Conservation (phyloP, 106 monocot species). For the Narthecium ossifragum region DNA sequence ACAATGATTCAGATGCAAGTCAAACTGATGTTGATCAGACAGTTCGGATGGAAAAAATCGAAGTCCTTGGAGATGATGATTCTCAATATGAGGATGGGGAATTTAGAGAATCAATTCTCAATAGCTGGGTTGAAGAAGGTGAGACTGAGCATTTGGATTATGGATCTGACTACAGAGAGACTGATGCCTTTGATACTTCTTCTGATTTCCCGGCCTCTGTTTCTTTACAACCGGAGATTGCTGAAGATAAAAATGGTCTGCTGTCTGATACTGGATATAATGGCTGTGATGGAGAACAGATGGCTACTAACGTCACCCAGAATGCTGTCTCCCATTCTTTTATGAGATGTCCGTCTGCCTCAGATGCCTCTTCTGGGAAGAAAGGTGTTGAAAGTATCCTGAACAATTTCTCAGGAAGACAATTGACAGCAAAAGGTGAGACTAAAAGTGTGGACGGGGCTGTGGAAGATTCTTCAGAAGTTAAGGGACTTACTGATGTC, state of each 20-base stretch:
- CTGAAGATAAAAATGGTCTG: constrained; percentile 5
- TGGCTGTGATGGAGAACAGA: constrained; percentile 3
- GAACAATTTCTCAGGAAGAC: background rate
- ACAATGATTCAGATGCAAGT: constrained; percentile 25
- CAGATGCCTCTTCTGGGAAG: constrained; percentile 18
- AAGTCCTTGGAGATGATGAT: constrained; percentile 52
- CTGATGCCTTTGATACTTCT: constrained; percentile 21
- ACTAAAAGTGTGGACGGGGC: constrained; percentile 1
- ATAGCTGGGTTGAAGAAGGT: constrained; percentile 43
- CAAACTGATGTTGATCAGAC: constrained; percentile 25
- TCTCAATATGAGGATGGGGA: constrained; percentile 98
- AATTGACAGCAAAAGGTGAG: constrained; percentile 11
- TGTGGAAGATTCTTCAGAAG: constrained; percentile 1
- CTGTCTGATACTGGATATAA: constrained; percentile 4
- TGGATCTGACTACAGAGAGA: constrained; percentile 48
- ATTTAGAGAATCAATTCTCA: constrained; percentile 58
- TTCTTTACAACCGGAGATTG: constrained; percentile 7
- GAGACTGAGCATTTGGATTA: constrained; percentile 58
- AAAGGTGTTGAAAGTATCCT: background rate
- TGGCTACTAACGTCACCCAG: constrained; percentile 3
- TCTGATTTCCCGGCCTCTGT: constrained; percentile 14
- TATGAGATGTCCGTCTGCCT: constrained; percentile 6
- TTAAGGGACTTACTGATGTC: background rate
- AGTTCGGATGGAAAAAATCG: constrained; percentile 35
- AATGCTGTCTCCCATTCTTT: constrained; percentile 15